Conservation (phyloP, 2,329 filamentous ascomycete species). For the Waltergamsia citrina region DNA sequence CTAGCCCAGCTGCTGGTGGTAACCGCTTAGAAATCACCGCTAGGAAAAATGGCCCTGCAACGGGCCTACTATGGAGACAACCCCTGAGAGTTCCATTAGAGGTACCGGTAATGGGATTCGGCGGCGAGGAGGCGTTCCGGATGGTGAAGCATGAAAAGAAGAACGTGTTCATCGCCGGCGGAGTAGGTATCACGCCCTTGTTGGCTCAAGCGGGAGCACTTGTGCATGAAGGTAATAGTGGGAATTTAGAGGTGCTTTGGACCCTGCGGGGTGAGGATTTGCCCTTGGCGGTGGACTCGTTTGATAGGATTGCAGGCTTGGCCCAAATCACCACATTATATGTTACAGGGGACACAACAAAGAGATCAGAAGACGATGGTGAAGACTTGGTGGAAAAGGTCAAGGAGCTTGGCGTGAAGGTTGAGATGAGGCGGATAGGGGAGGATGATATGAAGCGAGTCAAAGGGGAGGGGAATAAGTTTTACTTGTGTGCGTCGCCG, state of each 20-base stretch:
- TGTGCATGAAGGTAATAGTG: slow-evolving; percentile 13
- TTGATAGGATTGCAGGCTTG: slow-evolving; percentile 43
- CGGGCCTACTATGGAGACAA: slow-evolving; percentile 51
- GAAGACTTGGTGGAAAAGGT: slow-evolving; percentile 23
- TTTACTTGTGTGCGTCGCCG: slow-evolving; percentile 39
- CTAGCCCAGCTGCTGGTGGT: slow-evolving; percentile 37
- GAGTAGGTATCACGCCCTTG: slow-evolving; percentile 76
- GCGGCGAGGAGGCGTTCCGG: slow-evolving; percentile 44
- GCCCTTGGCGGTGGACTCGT: slow-evolving; percentile 48
- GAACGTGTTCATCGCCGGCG: slow-evolving; percentile 61
- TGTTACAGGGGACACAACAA: slow-evolving; percentile 42
- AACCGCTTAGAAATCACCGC: slow-evolving; percentile 59
- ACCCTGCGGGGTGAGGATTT: slow-evolving; percentile 53
- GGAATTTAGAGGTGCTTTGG: slow-evolving; percentile 55
- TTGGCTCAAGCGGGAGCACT: slow-evolving; percentile 52
- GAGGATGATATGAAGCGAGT: slow-evolving; percentile 29
- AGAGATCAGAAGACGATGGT: neutral
- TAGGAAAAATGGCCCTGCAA: slow-evolving; percentile 59
- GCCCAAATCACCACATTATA: slow-evolving; percentile 48
- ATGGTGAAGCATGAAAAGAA: slow-evolving; percentile 16
- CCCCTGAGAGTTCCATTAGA: slow-evolving; percentile 46
- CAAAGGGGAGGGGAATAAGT: slow-evolving; percentile 32
- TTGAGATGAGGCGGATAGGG: slow-evolving; percentile 27
- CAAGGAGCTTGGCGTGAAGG: slow-evolving; percentile 20
- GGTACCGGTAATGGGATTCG: slow-evolving; percentile 63